Percentiles rank a stretch among this genome's conserved stretches.
phyloP scores from a whole-genome alignment of 2,329 filamentous ascomycete genomes.

The Claviceps arundinis region DNA sequence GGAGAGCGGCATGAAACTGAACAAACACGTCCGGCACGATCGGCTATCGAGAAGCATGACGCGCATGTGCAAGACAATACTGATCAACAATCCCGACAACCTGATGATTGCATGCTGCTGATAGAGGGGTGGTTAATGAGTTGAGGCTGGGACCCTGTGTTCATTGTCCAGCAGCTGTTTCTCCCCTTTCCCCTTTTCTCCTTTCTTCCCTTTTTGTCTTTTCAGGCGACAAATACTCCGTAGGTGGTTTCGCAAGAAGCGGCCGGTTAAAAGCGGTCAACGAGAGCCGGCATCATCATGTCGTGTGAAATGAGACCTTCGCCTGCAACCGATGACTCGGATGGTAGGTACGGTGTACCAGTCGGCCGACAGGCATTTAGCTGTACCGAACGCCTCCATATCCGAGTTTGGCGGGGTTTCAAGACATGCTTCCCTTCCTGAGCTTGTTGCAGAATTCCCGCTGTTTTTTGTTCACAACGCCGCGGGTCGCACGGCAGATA shows the following conservation, averaged over 20 bases:
- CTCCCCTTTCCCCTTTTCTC: background rate
- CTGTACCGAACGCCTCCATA: background rate
- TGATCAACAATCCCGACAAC: background rate
- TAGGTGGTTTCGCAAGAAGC: background rate
- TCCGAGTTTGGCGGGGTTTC: background rate
- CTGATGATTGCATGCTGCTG: background rate
- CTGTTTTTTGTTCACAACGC: background rate
- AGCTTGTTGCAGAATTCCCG: background rate
- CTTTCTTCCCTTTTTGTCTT: background rate
- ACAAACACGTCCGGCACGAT: background rate
- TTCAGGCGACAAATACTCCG: background rate
- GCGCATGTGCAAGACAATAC: background rate
- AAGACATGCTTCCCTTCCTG: background rate
- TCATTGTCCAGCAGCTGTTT: background rate
- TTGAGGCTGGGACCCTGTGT: background rate
- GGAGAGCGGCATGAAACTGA: background rate
- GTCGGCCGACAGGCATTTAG: background rate
- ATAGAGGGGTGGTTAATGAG: background rate
- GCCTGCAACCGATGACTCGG: background rate
- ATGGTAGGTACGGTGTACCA: background rate
- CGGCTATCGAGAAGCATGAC: background rate
- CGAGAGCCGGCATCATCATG: background rate
- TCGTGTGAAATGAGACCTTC: background rate
- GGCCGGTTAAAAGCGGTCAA: background rate
- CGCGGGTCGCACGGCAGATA: background rate